Base-by-base conservation (phyloP, 495 filamentous ascomycete genomes). In the Neurospora pannonica region DNA sequence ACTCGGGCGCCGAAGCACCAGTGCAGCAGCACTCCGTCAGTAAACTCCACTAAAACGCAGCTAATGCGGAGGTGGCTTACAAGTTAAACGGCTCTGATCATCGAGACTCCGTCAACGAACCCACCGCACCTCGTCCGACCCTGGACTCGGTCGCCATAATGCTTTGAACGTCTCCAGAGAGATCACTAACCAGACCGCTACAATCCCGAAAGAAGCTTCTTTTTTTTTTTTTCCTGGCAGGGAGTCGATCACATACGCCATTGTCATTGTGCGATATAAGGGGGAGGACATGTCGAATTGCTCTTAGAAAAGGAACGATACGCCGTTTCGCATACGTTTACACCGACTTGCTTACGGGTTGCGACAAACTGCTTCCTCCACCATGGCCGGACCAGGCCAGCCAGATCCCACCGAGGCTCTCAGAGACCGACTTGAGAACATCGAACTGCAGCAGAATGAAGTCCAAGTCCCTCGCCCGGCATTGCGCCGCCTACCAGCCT, bases 401-500 rank as follows among this genome's bases (percentile, higher is more conserved):
- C 48, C 24, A 39, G 70, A 73, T 46, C 13, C 70, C 73, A 48
- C 75, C 38, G 77, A 77, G 48, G 71, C 74, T 34, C 62, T 77
- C 34, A 75, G 75, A 40, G 75, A 75, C 21, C 77, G 74, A 28
- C 74, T 77, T 24, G 80, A 79, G 24, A 71, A 75, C n/a, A 76
- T 81, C 24, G 78, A 79, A 71, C 24, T 74, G 71, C 79, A 77
- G 62, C 75, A 74, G 40, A 76, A 71, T 7, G 39, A 69, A 34
- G 38, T 77, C n/a, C 71, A 72, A 8, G 54, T 38, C 31, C 67
- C 54, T 67, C 54, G 54, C 11, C 54, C 54, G 28, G 54, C 54
- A 67, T 67, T 67, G 54, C 54, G 54, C 13, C 71, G 36, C 24
- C 48, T 17, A 21, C 72, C n/a, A 71, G 21, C 62, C 31, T 70